Percentiles rank a stretch among this genome's conserved stretches.
Conservation (phyloP, 1,139 yeast genomes). For the Kodamaea sp. region DNA sequence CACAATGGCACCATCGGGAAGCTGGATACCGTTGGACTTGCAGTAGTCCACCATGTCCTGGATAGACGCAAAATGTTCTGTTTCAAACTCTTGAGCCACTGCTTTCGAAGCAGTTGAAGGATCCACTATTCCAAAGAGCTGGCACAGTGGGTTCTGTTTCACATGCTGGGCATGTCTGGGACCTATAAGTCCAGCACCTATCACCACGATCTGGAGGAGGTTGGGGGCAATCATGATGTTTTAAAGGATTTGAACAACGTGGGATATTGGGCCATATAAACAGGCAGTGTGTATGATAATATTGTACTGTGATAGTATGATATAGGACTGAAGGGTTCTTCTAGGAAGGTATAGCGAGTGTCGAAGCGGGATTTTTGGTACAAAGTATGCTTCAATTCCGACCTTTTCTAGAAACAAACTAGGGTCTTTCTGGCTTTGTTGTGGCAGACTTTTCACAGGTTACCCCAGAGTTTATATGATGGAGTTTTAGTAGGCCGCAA, state of each 20-base stretch:
- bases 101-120: conserved; percentile 26
- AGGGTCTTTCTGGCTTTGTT: no score
- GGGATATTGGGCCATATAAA: no score
- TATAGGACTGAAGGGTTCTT: no score
- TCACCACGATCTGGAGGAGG: conserved; percentile 24
- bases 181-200: conserved; percentile 46
- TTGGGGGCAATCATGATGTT: conserved; percentile 17
- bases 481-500: no score
- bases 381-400: no score
- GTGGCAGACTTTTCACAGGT: no score
- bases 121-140: conserved; percentile 38
- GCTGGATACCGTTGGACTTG: conserved; percentile 17
- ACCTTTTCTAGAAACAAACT: no score
- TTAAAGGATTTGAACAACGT: no score
- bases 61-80: conserved; percentile 30
- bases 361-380: no score
- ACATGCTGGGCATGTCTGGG: conserved; percentile 45
- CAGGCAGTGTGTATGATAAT: no score
- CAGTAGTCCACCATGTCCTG: conserved; percentile 30
- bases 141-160: conserved; percentile 24
- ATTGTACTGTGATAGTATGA: no score
- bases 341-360: no score
- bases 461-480: conserved; percentile 5
- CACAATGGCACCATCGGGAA: conserved; percentile 41
- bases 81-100: conserved; percentile 28